These are phyloP conservation scores for Phytophthora rubi DNA, from an alignment of 352 stramenopile genomes.

Conservation along the genomic window DNA sequence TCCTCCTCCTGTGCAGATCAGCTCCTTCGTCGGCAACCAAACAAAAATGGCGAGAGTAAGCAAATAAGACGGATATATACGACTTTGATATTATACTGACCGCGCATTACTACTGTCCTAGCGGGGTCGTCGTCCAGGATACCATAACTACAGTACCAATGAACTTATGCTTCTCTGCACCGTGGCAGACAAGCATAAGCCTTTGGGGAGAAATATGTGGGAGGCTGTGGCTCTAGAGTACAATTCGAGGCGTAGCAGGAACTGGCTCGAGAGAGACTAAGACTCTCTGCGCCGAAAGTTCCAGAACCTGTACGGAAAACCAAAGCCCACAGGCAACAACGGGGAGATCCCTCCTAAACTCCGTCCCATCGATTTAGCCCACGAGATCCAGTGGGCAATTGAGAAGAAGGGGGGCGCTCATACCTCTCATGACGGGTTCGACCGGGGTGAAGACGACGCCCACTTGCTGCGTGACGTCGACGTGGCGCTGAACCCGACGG, in stretches of 20 bases:
- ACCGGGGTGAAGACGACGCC: not conserved
- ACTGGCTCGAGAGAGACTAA: not conserved
- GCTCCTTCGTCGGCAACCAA: no score
- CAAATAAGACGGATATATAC: not conserved
- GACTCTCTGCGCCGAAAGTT: not conserved
- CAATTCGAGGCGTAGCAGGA: not conserved
- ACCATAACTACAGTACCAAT: not conserved
- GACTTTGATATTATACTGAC: not conserved
- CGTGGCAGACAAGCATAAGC: not conserved
- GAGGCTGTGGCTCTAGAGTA: not conserved
- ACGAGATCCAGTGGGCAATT: not conserved
- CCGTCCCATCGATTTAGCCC: not conserved
- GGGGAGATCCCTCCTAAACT: not conserved
- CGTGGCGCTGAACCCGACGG: not conserved
- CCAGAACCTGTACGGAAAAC: not conserved
- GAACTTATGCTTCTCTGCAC: not conserved
- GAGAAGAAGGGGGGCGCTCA: not conserved
- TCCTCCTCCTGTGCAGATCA: no score
- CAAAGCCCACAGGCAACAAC: not conserved
- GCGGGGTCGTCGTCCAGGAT: not conserved
- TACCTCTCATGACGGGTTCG: not conserved
- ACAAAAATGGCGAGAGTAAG: not conserved
- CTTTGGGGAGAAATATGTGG: not conserved
- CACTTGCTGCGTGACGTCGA: not conserved
- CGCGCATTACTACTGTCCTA: not conserved